These are phyloP conservation scores for Fragaria nilgerrensis DNA, from an alignment of 306 rosid species.

Conservation along the genomic window DNA sequence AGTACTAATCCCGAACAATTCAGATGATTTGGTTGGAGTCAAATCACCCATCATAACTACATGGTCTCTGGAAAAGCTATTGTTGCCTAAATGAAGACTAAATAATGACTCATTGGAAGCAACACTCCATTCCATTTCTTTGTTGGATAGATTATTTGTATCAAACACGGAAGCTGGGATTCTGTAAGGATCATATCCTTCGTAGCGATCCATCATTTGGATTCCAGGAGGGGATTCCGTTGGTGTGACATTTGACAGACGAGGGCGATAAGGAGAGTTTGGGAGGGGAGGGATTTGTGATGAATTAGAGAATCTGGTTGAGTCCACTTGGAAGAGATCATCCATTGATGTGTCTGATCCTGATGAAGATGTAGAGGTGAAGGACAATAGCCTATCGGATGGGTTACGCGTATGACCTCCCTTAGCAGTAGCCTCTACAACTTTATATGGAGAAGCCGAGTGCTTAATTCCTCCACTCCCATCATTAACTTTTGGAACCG, in stretches of 20 bases:
- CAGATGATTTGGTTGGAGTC: slow-evolving; percentile 36
- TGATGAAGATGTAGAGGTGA: slow-evolving; percentile 31
- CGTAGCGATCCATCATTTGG: slow-evolving; percentile 71
- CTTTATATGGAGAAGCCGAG: background rate
- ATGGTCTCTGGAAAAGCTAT: slow-evolving; percentile 53
- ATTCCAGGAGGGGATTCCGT: slow-evolving; percentile 41
- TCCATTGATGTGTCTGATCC: slow-evolving; percentile 29
- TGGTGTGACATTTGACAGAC: slow-evolving; percentile 30
- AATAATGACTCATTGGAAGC: slow-evolving; percentile 84
- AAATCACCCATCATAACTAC: slow-evolving; percentile 29
- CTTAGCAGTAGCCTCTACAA: slow-evolving; percentile 18
- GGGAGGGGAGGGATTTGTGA: slow-evolving; percentile 7
- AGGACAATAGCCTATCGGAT: slow-evolving; percentile 14
- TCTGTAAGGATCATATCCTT: slow-evolving; percentile 49
- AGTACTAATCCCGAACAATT: slow-evolving; percentile 23
- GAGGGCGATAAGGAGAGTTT: slow-evolving; percentile 19
- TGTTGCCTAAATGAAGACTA: slow-evolving; percentile 66
- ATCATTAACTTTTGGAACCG: slow-evolving; percentile 16
- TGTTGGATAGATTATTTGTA: slow-evolving; percentile 24
- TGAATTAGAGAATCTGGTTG: slow-evolving; percentile 3
- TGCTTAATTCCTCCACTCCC: background rate
- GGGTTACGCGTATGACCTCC: slow-evolving; percentile 20
- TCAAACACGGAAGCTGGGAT: slow-evolving; percentile 69
- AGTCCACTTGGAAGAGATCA: slow-evolving; percentile 29
- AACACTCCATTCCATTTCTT: slow-evolving; percentile 70